Conservation (phyloP, 495 filamentous ascomycete species). For the Aspergillus heteromorphus region DNA sequence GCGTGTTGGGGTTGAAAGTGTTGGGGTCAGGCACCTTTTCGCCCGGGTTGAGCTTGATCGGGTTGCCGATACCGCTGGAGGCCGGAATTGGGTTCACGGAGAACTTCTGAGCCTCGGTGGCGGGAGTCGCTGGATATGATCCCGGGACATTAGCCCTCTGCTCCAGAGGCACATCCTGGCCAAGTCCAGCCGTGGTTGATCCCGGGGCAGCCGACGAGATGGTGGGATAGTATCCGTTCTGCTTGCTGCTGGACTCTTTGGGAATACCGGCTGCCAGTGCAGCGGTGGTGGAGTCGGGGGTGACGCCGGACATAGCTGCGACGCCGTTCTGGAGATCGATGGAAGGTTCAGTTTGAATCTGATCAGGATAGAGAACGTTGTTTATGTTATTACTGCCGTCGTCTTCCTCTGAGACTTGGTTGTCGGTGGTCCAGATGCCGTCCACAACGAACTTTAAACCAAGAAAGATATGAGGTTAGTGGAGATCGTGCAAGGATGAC, state of each 20-base stretch:
- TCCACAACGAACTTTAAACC: conserved; percentile 80
- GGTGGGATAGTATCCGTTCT: conserved; percentile 17
- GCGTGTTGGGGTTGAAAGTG: conserved; percentile 42
- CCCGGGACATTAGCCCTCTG: conserved; percentile 57
- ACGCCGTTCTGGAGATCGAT: conserved; percentile 26
- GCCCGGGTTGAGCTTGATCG: conserved; percentile 68
- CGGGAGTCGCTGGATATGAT: conserved; percentile 76
- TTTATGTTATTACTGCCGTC: conserved; percentile 78
- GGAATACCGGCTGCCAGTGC: conserved; percentile 63
- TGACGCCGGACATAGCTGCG: conserved; percentile 61
- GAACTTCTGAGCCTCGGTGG: conserved; percentile 50
- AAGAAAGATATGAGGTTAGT: conserved; percentile 10
- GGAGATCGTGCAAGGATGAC: conserved; percentile 4
- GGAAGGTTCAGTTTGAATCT: conserved; percentile 50
- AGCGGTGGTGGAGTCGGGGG: conserved; percentile 70
- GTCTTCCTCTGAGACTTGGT: conserved; percentile 67
- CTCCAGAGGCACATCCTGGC: conserved; percentile 59
- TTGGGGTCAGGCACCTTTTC: conserved; percentile 67
- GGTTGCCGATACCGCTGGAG: conserved; percentile 70
- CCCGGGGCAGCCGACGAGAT: conserved; percentile 46
- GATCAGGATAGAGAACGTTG: conserved; percentile 75
- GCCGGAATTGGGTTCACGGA: conserved; percentile 67
- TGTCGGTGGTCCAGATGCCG: conserved; percentile 77
- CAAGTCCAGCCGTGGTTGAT: conserved; percentile 62
- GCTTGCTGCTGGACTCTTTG: conserved; percentile 40